These are phyloP conservation scores for Cicer bijugum DNA, from an alignment of 306 rosid genomes.

Conservation along the genomic window DNA sequence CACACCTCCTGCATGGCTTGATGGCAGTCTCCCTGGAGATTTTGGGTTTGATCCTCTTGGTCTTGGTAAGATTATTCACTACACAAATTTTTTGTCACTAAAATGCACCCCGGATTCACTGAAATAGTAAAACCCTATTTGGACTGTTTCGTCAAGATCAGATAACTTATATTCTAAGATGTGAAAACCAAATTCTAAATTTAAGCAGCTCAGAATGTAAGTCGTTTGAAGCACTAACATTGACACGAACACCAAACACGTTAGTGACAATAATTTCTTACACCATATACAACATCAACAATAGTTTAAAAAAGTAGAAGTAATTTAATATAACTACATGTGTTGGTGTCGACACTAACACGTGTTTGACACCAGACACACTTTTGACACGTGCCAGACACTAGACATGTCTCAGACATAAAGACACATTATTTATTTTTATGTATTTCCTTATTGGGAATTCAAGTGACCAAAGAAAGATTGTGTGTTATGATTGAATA, in stretches of 20 bases:
- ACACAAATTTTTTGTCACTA: neutral
- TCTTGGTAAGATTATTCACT: conserved; percentile 39
- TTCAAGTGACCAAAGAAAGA: conserved; percentile 24
- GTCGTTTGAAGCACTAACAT: neutral
- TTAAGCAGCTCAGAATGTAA: neutral
- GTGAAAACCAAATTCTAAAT: neutral
- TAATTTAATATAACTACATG: no score
- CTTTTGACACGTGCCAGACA: no score
- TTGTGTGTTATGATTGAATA: conserved; percentile 5
- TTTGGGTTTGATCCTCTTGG: conserved; percentile 57
- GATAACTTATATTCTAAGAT: neutral
- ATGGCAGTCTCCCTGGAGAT: conserved; percentile 55
- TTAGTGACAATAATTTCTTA: no score
- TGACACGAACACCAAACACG: no score
- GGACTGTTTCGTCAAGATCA: neutral
- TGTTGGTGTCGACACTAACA: no score
- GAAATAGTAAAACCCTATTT: neutral
- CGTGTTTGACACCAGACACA: no score
- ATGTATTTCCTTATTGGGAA: neutral
- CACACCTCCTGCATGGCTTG: conserved; percentile 54
- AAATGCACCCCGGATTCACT: neutral
- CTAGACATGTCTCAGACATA: no score
- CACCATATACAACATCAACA: no score
- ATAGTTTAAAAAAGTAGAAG: no score
- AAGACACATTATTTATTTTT: neutral